These are phyloP conservation scores for Coriolopsis trogii DNA, from an alignment of 1,284 basidiomycete species.

Conservation along the genomic window DNA sequence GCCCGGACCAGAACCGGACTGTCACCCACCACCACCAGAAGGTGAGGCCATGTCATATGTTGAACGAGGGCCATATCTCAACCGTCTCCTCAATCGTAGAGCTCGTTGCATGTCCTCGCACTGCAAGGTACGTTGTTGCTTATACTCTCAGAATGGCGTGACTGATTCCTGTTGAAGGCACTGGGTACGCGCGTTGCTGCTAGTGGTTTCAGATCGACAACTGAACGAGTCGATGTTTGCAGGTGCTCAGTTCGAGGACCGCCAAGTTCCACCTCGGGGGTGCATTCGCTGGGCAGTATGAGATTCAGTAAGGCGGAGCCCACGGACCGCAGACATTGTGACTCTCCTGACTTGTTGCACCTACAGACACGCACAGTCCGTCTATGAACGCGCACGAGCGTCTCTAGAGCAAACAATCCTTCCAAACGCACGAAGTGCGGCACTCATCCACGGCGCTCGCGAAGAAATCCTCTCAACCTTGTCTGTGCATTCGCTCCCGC, in stretches of 20 bases:
- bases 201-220: not conserved
- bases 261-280: constrained; percentile 66
- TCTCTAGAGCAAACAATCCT: constrained; percentile 57
- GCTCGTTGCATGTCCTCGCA: constrained; percentile 72
- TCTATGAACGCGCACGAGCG: constrained; percentile 47
- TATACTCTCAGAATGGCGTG: constrained; percentile 1
- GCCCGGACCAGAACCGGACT: constrained; percentile 67
- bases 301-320: constrained; percentile 68
- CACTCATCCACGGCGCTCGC: constrained; percentile 53
- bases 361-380: too few relatives aligned
- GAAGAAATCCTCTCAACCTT: constrained; percentile 45
- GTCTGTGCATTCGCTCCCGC: constrained; percentile 19
- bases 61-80: not conserved
- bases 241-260: constrained; percentile 66
- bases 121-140: constrained; percentile 48
- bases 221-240: not conserved
- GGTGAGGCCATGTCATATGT: constrained; percentile 40
- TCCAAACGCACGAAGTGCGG: constrained; percentile 48
- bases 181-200: constrained; percentile 48
- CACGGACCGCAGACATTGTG: too few relatives aligned
- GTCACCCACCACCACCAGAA: constrained; percentile 60
- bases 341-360: too few relatives aligned
- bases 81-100: constrained; percentile 41
- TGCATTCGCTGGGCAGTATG: constrained; percentile 55
- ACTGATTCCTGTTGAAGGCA: constrained; percentile 45